A percentile compares a stretch with the other conserved stretches of the same genome.
Conservation (phyloP, 495 filamentous ascomycete species). For the Penicillium diatomitis region DNA sequence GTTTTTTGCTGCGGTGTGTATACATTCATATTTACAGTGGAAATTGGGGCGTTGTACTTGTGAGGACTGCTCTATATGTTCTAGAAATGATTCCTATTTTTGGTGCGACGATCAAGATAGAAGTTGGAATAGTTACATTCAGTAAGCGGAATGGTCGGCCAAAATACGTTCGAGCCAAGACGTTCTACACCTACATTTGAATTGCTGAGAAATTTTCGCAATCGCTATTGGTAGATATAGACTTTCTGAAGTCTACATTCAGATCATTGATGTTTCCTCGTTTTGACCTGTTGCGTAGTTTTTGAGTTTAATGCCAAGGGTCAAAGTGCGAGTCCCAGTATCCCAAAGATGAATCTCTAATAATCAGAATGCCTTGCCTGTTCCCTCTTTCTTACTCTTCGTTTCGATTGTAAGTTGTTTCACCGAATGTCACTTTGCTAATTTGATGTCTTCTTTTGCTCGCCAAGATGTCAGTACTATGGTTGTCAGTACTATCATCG, state of each 20-base stretch:
- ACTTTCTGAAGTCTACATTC: not conserved
- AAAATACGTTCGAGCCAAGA: not conserved
- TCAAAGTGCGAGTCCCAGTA: not conserved
- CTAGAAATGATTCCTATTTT: too few relatives aligned
- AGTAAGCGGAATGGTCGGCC: not conserved
- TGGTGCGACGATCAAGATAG: not conserved
- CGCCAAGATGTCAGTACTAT: too few relatives aligned
- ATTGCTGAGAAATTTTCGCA: not conserved
- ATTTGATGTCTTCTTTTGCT: too few relatives aligned
- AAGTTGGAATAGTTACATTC: not conserved
- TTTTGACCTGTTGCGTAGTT: not conserved
- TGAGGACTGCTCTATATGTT: not conserved
- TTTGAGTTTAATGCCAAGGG: not conserved
- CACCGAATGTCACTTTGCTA: too few relatives aligned
- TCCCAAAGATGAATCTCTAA: not conserved
- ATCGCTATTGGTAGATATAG: not conserved
- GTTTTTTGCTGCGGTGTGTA: not conserved
- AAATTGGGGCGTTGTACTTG: not conserved
- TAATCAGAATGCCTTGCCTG: too few relatives aligned
- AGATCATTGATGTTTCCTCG: not conserved
- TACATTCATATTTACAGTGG: not conserved
- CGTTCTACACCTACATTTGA: not conserved
- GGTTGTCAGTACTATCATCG: too few relatives aligned
- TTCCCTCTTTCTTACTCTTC: too few relatives aligned
- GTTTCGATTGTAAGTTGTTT: too few relatives aligned